A percentile compares a stretch with the other conserved stretches of the same genome.
phyloP scores from a whole-genome alignment of 176 grass and related monocot species.

The Oryza longistaminata region DNA sequence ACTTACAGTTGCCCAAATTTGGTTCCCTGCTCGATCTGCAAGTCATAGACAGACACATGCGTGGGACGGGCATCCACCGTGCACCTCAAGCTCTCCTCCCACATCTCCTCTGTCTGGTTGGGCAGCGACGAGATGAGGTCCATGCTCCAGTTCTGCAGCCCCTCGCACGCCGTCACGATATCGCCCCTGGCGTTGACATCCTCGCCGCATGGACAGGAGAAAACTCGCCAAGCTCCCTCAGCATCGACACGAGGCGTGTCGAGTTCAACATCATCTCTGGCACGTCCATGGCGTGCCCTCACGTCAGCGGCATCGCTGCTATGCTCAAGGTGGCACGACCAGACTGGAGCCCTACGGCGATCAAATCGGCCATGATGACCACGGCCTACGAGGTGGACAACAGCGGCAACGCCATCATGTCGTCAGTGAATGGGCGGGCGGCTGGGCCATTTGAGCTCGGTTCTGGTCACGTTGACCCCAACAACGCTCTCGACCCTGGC shows the following conservation, averaged over 20 bases:
- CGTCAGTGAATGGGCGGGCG: constrained; percentile 20
- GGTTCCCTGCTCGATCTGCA: constrained; percentile 88
- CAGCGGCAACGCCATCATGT: constrained; percentile 1
- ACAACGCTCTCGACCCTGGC: constrained; percentile 11
- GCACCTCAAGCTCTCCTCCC: constrained; percentile 79
- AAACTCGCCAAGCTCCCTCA: too few relatives aligned
- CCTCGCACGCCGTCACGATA: constrained; percentile 51
- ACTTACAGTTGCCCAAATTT: constrained; percentile 76
- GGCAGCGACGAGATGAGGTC: constrained; percentile 89
- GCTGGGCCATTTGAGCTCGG: constrained; percentile 8
- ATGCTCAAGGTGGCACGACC: too few relatives aligned
- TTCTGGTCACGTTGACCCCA: too few relatives aligned
- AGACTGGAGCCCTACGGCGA: too few relatives aligned
- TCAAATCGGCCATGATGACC: too few relatives aligned
- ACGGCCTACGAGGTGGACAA: too few relatives aligned
- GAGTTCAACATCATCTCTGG: too few relatives aligned
- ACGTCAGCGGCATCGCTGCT: too few relatives aligned
- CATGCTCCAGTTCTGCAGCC: constrained; percentile 90
- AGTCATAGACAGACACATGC: constrained; percentile 77
- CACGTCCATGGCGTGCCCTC: too few relatives aligned
- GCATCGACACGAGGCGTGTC: too few relatives aligned
- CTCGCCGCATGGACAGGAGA: too few relatives aligned
- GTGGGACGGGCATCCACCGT: constrained; percentile 58
- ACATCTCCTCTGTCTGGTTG: constrained; percentile 79
- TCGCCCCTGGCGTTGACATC: too few relatives aligned